These are phyloP conservation scores for Aleurites moluccanus DNA, from an alignment of 441 rosid species.

Conservation along the genomic window DNA sequence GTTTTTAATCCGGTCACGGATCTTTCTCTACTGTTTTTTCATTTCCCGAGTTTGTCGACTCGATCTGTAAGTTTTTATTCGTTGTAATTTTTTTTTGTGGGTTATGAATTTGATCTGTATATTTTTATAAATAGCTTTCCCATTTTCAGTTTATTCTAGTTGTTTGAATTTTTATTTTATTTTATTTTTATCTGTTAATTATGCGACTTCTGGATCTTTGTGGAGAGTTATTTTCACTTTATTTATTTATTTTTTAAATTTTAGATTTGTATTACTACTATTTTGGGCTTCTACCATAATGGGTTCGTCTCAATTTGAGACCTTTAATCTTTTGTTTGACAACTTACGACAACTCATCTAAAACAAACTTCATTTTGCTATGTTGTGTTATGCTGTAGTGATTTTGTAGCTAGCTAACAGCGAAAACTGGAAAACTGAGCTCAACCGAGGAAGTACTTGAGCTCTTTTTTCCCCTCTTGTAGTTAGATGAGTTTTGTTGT, in stretches of 20 bases:
- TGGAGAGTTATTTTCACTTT: background rate
- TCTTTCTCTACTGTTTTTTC: background rate
- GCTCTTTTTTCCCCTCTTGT: background rate
- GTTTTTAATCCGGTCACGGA: slow-evolving; percentile 22
- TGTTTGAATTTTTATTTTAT: background rate
- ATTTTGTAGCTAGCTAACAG: background rate
- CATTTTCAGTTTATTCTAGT: background rate
- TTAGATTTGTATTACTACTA: background rate
- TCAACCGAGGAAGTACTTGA: background rate
- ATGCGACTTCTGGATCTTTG: background rate
- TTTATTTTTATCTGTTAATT: background rate
- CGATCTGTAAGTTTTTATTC: slow-evolving; percentile 29
- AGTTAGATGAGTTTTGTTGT: background rate
- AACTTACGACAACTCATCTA: background rate
- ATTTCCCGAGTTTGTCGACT: background rate
- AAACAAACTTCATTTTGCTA: background rate
- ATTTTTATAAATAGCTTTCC: background rate
- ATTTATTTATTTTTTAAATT: background rate
- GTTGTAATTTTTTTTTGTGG: background rate
- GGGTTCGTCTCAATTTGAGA: slow-evolving; percentile 5
- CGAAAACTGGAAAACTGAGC: background rate
- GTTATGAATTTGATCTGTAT: slow-evolving; percentile 6
- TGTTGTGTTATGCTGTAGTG: background rate
- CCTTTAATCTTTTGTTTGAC: background rate
- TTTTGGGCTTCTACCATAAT: background rate